Base-by-base conservation (phyloP, 1,284 basidiomycete genomes). In the Rhodotorula sp. region DNA sequence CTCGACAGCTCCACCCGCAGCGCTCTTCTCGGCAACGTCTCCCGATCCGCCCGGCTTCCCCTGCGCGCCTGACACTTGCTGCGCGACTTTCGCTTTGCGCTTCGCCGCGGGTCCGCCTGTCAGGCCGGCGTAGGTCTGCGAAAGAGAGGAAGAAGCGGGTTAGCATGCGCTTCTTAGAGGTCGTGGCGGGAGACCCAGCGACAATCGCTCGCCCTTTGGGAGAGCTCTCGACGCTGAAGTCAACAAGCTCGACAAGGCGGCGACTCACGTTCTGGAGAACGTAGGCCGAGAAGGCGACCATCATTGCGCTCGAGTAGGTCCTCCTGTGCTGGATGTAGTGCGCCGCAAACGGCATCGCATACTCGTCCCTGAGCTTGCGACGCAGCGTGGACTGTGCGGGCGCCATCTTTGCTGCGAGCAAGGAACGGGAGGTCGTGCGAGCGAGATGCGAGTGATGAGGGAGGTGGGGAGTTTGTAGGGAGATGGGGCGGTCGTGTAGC, bases 251-350 rank as follows among this genome's bases (percentile, higher is more conserved):
- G 19, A 17, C 29, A 30, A 34, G 24, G 32, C 22, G 59, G 29
- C 3, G 44, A 36, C 70, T 39, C 32, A 68, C 67, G 36, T 66
- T 69, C 54, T 63, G 57, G 5, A 72, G 24, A 44, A 70, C 71
- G 58, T 74, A 74, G 47, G 54, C 59, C 15, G 68, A 60, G 61
- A 74, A 74, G 7, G 57, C 59, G 55, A 67, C 39, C 73, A 74
- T 74, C 49, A 74, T 58, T 19, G 65, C 39, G 29, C 66, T 66
- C 30, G 66, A 66, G 49, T 70, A 73, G 24, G 15, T 46, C 51
- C 51, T 46, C 34, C 64, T 56, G 39, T 67, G 62, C 24, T 36
- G 47, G 17, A 71, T 44, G 60, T 73, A 73, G 34, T 70, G 67
- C 30, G 57, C 34, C 24, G 61, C 53, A 34, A 68, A n/a, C 19